Base-by-base conservation (phyloP, 2,329 filamentous ascomycete genomes). In the Alternaria infectoria region DNA sequence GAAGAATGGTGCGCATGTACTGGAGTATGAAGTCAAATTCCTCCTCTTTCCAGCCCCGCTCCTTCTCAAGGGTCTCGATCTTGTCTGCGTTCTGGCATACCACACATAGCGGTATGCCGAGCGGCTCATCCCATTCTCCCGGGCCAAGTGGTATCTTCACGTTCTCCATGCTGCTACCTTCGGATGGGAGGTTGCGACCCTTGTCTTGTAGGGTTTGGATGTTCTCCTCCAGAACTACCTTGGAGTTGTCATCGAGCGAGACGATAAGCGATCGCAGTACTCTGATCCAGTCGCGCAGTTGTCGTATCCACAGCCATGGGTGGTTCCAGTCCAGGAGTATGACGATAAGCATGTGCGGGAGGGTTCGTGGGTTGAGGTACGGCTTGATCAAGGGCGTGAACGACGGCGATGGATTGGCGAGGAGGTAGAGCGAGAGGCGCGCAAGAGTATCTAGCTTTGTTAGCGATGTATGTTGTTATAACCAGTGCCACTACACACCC, bases 21-120 rank as follows among this genome's bases (percentile, higher is more conserved):
- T 99, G 96, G 62, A 97, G 86, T 46, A 99, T 92, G 69, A 96
- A 94, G 79, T 99, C 96, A 74, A 99, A 99, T 72, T 97, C 91
- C 69, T 96, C 93, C 80, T 99, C 96, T 80, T 93, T 95, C 93
- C 95, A 99, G 13, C 91, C 89, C 62, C 94, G 90, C 54, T 93
- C 94, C 78, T 92, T 93, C 81, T 98, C 96, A 61, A 99, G 81
- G 43, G 89, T 87, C 75, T 98, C 94, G 79, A 98, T 97, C 79
- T 92, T 93, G 80, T 97, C 93, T 13, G 93, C 93, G 78, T 97
- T 96, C 79, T 98, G 94, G 77, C 95, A 97, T n/a, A 98, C 93
- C 9, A 99, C 91, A 75, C 93, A 96, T 40, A 99, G 83, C 0
- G 93, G 93, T 59, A 99, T 81, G 0, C 94, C 94, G 9, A 97